A percentile compares a stretch with the other conserved stretches of the same genome.
Conservation (phyloP, 495 filamentous ascomycete genomes). For the Xylaria bambusicola region DNA sequence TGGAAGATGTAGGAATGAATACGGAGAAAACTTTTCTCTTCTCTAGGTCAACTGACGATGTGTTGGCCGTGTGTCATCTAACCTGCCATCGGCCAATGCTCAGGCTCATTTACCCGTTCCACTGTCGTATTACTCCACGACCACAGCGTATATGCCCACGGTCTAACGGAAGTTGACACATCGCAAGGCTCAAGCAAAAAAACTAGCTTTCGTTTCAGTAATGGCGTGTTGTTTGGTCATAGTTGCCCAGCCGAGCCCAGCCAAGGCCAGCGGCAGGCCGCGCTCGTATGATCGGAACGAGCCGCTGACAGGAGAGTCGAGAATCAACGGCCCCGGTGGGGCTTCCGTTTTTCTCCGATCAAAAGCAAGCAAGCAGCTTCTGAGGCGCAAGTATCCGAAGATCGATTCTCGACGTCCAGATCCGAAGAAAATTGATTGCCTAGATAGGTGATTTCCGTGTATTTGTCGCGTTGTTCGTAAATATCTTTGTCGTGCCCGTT, state of each 20-base stretch:
- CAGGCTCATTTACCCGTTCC: slow-evolving; percentile 1
- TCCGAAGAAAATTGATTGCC: too few relatives aligned
- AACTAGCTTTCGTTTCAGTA: neutral
- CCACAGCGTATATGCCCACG: neutral
- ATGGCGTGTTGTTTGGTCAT: slow-evolving; percentile 16
- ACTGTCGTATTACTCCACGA: slow-evolving; percentile 9
- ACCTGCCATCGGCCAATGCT: neutral
- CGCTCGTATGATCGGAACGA: slow-evolving; percentile 16
- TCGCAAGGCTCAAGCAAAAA: slow-evolving; percentile 6
- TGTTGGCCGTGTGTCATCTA: neutral
- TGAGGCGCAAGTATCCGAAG: too few relatives aligned
- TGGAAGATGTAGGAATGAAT: neutral
- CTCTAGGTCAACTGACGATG: slow-evolving; percentile 5
- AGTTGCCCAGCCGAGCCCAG: neutral
- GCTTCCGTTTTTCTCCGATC: slow-evolving; percentile 9
- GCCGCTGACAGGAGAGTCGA: slow-evolving; percentile 6
- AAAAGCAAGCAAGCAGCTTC: too few relatives aligned
- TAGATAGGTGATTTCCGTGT: too few relatives aligned
- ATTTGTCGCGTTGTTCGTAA: too few relatives aligned
- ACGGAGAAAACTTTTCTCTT: neutral
- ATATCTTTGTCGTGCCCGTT: too few relatives aligned
- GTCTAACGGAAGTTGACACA: slow-evolving; percentile 5
- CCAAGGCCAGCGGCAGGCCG: slow-evolving; percentile 3
- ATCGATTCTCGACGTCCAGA: too few relatives aligned
- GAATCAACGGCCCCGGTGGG: neutral